Evolutionary conservation across 1,139 yeast species (phyloP).

Genomic region (Hanseniaspora uvarum): DNA sequence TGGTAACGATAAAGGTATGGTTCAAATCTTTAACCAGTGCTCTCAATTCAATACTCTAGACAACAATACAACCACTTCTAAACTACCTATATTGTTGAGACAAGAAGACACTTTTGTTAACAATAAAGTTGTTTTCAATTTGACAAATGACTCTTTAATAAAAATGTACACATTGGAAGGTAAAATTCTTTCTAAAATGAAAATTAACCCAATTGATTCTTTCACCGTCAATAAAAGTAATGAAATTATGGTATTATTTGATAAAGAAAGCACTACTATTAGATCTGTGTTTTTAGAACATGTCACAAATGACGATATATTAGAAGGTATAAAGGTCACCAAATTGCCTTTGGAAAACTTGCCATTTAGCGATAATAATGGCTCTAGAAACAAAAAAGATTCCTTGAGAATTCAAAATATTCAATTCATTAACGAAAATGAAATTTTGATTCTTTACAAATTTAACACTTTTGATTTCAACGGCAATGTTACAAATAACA

Average conservation of each 20-base stretch:
- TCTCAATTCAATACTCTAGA: conserved; percentile 7
- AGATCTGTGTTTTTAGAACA: conserved; percentile 15
- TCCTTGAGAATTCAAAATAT: neutral
- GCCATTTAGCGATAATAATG: neutral
- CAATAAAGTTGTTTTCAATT: neutral
- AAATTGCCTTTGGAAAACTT: conserved; percentile 14
- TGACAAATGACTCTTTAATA: conserved; percentile 6
- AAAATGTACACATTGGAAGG: conserved; percentile 11
- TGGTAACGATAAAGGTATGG: conserved; percentile 16
- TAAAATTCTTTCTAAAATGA: conserved; percentile 30
- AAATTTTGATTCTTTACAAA: conserved; percentile 4
- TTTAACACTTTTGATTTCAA: conserved; percentile 13
- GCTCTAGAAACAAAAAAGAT: neutral
- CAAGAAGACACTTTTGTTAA: conserved; percentile 6
- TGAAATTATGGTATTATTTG: conserved; percentile 9
- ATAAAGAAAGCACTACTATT: conserved; percentile 1
- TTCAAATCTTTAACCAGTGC: conserved; percentile 15
- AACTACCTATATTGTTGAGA: conserved; percentile 6
- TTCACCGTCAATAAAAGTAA: conserved; percentile 77
- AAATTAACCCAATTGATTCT: conserved; percentile 76
- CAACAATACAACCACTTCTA: neutral
- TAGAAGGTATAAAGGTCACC: conserved; percentile 15
- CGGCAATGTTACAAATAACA: conserved; percentile 12
- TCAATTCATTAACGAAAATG: conserved; percentile 5
- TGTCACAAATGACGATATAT: neutral